A percentile compares a stretch with the other conserved stretches of the same genome.
These are phyloP conservation scores for Aspergillus aculeatus DNA, from an alignment of 2,329 filamentous ascomycete species.

Conservation along the genomic window DNA sequence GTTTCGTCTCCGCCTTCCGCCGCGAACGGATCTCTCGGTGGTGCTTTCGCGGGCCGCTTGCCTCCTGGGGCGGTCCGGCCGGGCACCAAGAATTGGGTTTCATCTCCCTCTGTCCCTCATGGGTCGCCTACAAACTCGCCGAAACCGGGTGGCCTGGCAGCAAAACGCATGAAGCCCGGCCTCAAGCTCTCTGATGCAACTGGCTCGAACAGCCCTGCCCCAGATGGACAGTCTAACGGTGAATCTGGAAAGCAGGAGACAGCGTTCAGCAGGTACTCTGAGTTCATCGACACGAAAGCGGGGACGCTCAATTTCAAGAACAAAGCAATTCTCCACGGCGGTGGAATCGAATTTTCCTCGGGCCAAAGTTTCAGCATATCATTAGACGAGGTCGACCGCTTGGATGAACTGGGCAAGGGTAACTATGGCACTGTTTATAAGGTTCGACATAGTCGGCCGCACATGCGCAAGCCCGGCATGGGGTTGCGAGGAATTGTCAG, in stretches of 20 bases:
- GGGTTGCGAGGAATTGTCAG: constrained; percentile 61
- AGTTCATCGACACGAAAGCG: constrained; percentile 88
- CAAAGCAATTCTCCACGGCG: constrained; percentile 83
- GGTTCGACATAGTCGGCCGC: constrained; percentile 77
- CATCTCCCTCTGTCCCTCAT: constrained; percentile 25
- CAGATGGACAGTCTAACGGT: constrained; percentile 32
- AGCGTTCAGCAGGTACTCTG: constrained; percentile 66
- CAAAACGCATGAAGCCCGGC: constrained; percentile 49
- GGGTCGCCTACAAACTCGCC: constrained; percentile 39
- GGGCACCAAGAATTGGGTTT: constrained; percentile 33
- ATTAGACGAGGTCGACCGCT: constrained; percentile 87
- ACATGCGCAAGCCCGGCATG: constrained; percentile 59
- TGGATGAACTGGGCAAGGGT: constrained; percentile 93
- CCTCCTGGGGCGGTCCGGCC: constrained; percentile 28
- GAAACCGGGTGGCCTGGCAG: constrained; percentile 47
- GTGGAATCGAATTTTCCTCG: constrained; percentile 88
- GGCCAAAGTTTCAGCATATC: constrained; percentile 92
- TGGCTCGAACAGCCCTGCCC: constrained; percentile 47
- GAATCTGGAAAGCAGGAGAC: constrained; percentile 44
- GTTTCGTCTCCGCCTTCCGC: constrained; percentile 17
- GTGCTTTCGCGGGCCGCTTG: constrained; percentile 31
- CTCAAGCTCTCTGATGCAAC: constrained; percentile 52
- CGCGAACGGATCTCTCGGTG: constrained; percentile 29
- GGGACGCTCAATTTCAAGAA: constrained; percentile 91
- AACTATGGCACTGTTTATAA: constrained; percentile 99